A percentile compares a stretch with the other conserved stretches of the same genome.
Evolutionary conservation across 805 yeast species (phyloP).

Genomic region (Nakazawaea wyomingensis): DNA sequence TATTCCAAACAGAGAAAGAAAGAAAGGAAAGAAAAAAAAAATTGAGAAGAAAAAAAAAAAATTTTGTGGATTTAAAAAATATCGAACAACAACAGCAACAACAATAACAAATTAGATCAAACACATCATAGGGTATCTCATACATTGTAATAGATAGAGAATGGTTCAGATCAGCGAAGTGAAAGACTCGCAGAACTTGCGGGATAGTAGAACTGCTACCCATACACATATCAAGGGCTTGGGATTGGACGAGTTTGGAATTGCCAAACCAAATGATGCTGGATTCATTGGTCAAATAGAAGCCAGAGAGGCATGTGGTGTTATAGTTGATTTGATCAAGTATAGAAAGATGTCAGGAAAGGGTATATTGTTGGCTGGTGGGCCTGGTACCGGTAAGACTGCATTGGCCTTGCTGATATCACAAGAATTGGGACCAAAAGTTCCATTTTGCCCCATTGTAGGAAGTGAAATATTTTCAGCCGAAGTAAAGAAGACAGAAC

Average conservation of each 20-base stretch:
- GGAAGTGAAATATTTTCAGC: slow-evolving; percentile 92
- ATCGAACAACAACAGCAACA: too few relatives aligned
- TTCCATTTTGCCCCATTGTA: slow-evolving; percentile 96
- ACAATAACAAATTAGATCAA: too few relatives aligned
- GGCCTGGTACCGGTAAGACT: slow-evolving; percentile 98
- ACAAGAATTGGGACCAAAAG: slow-evolving; percentile 94
- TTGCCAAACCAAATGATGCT: slow-evolving; percentile 79
- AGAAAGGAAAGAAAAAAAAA: too few relatives aligned
- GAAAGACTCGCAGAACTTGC: slow-evolving; percentile 17
- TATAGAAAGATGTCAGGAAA: slow-evolving; percentile 91
- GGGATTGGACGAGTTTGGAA: slow-evolving; percentile 87
- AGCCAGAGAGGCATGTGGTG: slow-evolving; percentile 91
- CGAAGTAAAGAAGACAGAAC: slow-evolving; percentile 96
- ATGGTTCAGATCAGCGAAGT: slow-evolving; percentile 18
- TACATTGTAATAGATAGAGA: background rate
- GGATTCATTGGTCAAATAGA: slow-evolving; percentile 78
- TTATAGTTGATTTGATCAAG: slow-evolving; percentile 88
- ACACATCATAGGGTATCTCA: too few relatives aligned
- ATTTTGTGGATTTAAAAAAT: too few relatives aligned
- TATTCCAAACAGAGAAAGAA: too few relatives aligned
- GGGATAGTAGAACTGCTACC: slow-evolving; percentile 80
- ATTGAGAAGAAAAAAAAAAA: too few relatives aligned
- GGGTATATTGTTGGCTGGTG: slow-evolving; percentile 94
- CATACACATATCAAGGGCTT: slow-evolving; percentile 96
- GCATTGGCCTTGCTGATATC: slow-evolving; percentile 95